Conservation (phyloP, 352 stramenopile genomes). For the Plasmopara muralis region DNA sequence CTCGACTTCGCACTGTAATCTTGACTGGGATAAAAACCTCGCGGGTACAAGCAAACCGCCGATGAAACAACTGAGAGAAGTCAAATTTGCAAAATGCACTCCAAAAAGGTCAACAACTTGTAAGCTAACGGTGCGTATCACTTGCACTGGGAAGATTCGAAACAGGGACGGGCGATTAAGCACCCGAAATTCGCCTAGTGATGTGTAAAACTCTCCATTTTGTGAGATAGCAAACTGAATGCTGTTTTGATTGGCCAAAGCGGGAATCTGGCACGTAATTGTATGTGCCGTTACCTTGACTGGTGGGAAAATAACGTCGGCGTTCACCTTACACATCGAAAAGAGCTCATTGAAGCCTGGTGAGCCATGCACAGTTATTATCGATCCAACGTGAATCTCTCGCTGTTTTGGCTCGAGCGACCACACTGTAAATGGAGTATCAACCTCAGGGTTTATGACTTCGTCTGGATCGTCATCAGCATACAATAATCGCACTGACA, state of each 20-base stretch:
- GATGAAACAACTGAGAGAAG: conserved; percentile 17
- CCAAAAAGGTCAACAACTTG: conserved; percentile 29
- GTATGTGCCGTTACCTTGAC: conserved; percentile 16
- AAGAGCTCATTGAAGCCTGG: conserved; percentile 13
- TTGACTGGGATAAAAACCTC: conserved; percentile 20
- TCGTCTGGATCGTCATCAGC: neutral
- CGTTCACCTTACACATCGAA: conserved; percentile 20
- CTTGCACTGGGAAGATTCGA: conserved; percentile 15
- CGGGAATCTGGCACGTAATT: conserved; percentile 20
- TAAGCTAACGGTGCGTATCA: conserved; percentile 6
- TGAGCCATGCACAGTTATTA: conserved; percentile 19
- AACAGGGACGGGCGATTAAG: conserved; percentile 17
- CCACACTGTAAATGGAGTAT: conserved; percentile 17
- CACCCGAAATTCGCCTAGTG: conserved; percentile 13
- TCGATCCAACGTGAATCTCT: conserved; percentile 17
- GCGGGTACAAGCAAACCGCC: conserved; percentile 2
- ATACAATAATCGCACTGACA: conserved; percentile 20
- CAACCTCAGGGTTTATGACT: conserved; percentile 4
- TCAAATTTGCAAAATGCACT: conserved; percentile 24
- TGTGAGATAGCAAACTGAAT: conserved; percentile 23
- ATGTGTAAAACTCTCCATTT: conserved; percentile 17
- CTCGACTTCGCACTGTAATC: conserved; percentile 24
- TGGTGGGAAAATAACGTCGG: conserved; percentile 5
- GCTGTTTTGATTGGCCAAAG: conserved; percentile 1
- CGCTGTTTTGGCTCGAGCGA: conserved; percentile 20